phyloP scores from a whole-genome alignment of 495 filamentous ascomycete species.

The Apodospora peruviana region DNA sequence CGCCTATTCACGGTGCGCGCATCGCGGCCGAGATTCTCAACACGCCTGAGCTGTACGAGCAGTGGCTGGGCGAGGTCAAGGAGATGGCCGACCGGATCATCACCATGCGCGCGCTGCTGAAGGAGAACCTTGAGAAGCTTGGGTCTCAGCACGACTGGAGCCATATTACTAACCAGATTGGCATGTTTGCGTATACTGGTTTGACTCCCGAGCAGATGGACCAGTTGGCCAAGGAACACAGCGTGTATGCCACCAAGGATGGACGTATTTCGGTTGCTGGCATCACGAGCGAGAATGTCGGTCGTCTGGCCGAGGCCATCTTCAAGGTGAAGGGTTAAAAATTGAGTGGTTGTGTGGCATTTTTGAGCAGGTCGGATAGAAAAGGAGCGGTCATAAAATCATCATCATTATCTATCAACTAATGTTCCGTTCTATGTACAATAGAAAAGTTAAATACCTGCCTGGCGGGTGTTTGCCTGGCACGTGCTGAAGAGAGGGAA shows the following conservation, averaged over 20 bases:
- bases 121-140: conserved; percentile 87
- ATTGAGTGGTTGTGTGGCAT: not conserved
- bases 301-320: conserved; percentile 89
- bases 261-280: conserved; percentile 96
- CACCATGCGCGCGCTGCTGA: conserved; percentile 88
- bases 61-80: conserved; percentile 97
- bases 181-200: conserved; percentile 99
- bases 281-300: conserved; percentile 89
- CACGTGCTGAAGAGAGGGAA: no score
- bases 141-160: conserved; percentile 96
- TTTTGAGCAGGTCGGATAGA: not conserved
- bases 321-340: conserved; percentile 74
- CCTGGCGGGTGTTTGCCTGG: no score
- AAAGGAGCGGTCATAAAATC: not conserved
- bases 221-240: conserved; percentile 88
- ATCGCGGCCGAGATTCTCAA: conserved; percentile 91
- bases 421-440: no score
- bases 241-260: conserved; percentile 96
- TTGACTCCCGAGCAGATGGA: conserved; percentile 92
- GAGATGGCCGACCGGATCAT: conserved; percentile 99
- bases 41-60: conserved; percentile 75
- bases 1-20: conserved; percentile 90
- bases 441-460: no score
- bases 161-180: conserved; percentile 97
- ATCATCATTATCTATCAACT: no score